These are phyloP conservation scores for Diplodia scrobiculata DNA, from an alignment of 2,329 filamentous ascomycete genomes.

Conservation along the genomic window DNA sequence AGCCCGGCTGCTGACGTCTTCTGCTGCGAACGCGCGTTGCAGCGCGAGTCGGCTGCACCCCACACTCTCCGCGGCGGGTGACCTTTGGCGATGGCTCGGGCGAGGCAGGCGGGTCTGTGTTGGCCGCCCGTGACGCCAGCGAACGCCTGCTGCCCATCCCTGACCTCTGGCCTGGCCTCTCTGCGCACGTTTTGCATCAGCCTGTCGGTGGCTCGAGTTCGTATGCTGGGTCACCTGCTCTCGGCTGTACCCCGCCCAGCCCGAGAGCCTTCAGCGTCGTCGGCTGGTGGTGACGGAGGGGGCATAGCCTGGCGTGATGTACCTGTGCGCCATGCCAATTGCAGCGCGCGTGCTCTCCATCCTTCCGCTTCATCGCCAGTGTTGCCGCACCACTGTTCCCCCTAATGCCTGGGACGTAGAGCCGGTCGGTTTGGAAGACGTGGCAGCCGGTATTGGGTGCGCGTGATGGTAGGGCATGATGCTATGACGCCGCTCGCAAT, in stretches of 20 bases:
- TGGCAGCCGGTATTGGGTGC: slow-evolving; percentile 4
- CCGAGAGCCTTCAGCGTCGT: slow-evolving; percentile 13
- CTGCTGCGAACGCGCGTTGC: slow-evolving; percentile 9
- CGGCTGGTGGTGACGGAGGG: slow-evolving; percentile 4
- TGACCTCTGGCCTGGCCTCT: slow-evolving; percentile 5
- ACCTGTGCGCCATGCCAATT: slow-evolving; percentile 18
- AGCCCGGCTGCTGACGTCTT: neutral
- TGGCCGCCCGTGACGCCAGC: slow-evolving; percentile 27
- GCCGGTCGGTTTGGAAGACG: neutral
- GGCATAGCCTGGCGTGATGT: slow-evolving; percentile 24
- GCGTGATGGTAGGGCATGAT: neutral
- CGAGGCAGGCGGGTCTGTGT: slow-evolving; percentile 17
- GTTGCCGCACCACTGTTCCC: slow-evolving; percentile 7
- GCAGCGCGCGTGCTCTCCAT: slow-evolving; percentile 9
- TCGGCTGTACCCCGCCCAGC: slow-evolving; percentile 20
- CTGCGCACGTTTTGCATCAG: slow-evolving; percentile 28
- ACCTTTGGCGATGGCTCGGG: slow-evolving; percentile 17
- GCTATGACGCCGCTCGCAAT: neutral
- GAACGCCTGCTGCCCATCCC: slow-evolving; percentile 17
- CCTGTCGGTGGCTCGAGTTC: slow-evolving; percentile 26
- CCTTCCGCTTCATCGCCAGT: slow-evolving; percentile 9
- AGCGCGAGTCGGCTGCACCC: slow-evolving; percentile 5
- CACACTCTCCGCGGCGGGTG: slow-evolving; percentile 15
- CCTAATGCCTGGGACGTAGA: neutral
- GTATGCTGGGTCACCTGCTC: slow-evolving; percentile 25